phyloP scores from a whole-genome alignment of 2,329 filamentous ascomycete genomes.

The Ustilaginoidea virens region DNA sequence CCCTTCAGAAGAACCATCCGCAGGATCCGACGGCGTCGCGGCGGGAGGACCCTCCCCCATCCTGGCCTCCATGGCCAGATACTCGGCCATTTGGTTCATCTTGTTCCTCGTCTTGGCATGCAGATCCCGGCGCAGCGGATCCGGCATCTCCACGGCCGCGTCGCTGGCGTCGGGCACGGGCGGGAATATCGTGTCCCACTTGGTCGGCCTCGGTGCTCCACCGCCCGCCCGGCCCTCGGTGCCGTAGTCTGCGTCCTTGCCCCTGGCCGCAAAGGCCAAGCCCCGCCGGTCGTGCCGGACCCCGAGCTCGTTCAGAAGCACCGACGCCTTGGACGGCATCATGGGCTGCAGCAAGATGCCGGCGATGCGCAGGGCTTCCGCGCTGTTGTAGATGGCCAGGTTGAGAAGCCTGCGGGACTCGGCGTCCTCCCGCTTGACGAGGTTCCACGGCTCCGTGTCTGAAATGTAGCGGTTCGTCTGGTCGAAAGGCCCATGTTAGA shows the following conservation, averaged over 20 bases:
- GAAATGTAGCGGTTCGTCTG: conserved; percentile 36
- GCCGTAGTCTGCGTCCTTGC: conserved; percentile 58
- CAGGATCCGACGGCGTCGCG: conserved; percentile 9
- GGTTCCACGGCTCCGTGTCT: conserved; percentile 51
- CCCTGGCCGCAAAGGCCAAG: conserved; percentile 45
- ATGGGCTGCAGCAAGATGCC: conserved; percentile 83
- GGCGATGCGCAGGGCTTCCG: conserved; percentile 63
- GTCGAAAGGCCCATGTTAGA: too few species aligned
- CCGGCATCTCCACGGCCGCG: conserved; percentile 10
- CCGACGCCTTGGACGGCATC: conserved; percentile 63
- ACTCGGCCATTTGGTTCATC: conserved; percentile 12
- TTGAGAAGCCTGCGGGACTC: conserved; percentile 28
- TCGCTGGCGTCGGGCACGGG: conserved; percentile 17
- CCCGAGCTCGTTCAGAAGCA: conserved; percentile 63
- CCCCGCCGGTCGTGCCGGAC: conserved; percentile 48
- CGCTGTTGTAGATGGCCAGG: conserved; percentile 50
- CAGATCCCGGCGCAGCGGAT: conserved; percentile 7
- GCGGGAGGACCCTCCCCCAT: conserved; percentile 11
- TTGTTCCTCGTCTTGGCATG: conserved; percentile 11
- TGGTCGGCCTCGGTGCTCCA: conserved; percentile 17
- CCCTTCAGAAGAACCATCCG: too few species aligned
- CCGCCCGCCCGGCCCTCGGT: conserved; percentile 11
- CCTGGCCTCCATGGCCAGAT: conserved; percentile 15
- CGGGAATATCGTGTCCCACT: conserved; percentile 35
- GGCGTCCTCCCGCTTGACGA: conserved; percentile 22